phyloP scores from a whole-genome alignment of 176 grass and related monocot genomes.

The Coix lacrymajobi region DNA sequence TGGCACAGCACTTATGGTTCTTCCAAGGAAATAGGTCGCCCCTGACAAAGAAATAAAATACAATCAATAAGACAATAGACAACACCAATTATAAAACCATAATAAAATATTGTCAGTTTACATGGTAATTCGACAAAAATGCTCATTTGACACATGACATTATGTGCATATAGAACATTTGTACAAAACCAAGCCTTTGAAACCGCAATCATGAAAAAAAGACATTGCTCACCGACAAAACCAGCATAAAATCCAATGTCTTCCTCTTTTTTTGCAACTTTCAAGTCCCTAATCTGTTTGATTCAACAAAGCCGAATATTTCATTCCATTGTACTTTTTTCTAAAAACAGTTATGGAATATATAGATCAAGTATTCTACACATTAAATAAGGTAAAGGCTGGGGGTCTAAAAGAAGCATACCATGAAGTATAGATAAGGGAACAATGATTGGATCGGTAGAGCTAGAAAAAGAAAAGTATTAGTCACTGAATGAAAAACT shows the following conservation, averaged over 20 bases:
- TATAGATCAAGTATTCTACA: background rate
- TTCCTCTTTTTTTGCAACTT: slow-evolving; percentile 58
- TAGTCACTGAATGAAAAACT: background rate
- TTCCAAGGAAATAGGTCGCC: slow-evolving; percentile 56
- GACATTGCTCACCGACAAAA: slow-evolving; percentile 50
- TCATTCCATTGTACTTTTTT: background rate
- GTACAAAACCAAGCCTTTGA: background rate
- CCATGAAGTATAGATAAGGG: background rate
- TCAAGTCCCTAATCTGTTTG: slow-evolving; percentile 64
- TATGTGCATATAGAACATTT: background rate
- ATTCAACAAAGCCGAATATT: slow-evolving; percentile 1
- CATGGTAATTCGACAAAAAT: background rate
- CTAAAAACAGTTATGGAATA: background rate
- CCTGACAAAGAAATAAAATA: slow-evolving; percentile 29
- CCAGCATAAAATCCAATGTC: slow-evolving; percentile 80
- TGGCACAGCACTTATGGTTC: slow-evolving; percentile 55
- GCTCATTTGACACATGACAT: background rate
- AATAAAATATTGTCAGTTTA: background rate
- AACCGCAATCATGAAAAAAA: background rate
- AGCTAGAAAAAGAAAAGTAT: background rate
- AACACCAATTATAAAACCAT: background rate
- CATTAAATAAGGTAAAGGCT: background rate
- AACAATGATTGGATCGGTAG: background rate
- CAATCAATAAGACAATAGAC: background rate
- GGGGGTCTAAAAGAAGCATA: background rate